Conservation (phyloP, 2,329 filamentous ascomycete species). For the Arthrinium phaeospermum region DNA sequence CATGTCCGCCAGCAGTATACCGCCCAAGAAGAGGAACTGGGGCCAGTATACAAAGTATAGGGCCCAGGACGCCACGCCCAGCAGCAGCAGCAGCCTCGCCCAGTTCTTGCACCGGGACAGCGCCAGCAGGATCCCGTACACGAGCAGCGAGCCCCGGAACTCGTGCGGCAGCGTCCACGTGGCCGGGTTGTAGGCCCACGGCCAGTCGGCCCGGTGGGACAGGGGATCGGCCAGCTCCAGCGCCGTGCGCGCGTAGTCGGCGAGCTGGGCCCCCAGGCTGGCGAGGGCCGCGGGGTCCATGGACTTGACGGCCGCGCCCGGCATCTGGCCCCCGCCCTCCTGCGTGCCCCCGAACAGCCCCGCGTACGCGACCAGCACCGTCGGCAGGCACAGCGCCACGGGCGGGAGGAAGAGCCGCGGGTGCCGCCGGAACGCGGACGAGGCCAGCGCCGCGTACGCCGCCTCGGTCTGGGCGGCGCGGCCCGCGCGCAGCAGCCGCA, state of each 20-base stretch:
- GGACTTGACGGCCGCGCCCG: conserved; percentile 28
- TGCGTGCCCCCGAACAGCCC: conserved; percentile 27
- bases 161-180: conserved; percentile 46
- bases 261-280: conserved; percentile 29
- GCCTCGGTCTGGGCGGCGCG: conserved; percentile 25
- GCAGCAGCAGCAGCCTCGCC: conserved; percentile 29
- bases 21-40: conserved; percentile 37
- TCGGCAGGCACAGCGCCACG: conserved; percentile 28
- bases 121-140: conserved; percentile 41
- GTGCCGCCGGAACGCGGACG: conserved; percentile 36
- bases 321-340: conserved; percentile 25
- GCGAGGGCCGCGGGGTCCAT: conserved; percentile 27
- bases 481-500: conserved; percentile 36
- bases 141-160: conserved; percentile 42
- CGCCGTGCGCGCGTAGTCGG: conserved; percentile 26
- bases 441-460: conserved; percentile 32
- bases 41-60: conserved; percentile 36
- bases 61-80: conserved; percentile 31
- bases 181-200: conserved; percentile 39
- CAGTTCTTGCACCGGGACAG: conserved; percentile 33
- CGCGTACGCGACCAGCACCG: conserved; percentile 27
- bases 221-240: conserved; percentile 30
- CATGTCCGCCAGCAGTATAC: conserved; percentile 40
- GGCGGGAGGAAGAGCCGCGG: conserved; percentile 36
- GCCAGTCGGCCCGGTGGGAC: conserved; percentile 17